A percentile compares a stretch with the other conserved stretches of the same genome.
Conservation (phyloP, 2,329 filamentous ascomycete species). For the Fonsecaea multimorphosa region DNA sequence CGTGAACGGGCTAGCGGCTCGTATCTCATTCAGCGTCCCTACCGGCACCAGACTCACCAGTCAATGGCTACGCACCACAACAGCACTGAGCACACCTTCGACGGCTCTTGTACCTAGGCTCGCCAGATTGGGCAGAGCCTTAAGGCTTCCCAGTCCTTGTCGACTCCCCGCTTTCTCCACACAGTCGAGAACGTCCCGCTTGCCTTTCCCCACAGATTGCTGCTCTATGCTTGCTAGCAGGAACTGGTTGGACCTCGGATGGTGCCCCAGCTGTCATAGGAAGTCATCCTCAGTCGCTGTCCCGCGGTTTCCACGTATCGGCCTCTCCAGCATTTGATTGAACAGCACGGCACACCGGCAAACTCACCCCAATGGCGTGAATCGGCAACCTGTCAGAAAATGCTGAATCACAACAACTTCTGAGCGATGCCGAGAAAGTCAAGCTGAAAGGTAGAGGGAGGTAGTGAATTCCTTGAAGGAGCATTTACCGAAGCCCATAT, state of each 20-base stretch:
- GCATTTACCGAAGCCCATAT: neutral
- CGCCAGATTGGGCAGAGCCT: neutral
- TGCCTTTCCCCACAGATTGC: neutral
- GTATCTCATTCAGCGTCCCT: neutral
- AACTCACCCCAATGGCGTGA: neutral
- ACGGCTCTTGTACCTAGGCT: neutral
- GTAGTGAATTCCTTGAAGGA: neutral
- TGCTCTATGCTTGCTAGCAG: neutral
- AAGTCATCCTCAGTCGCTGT: neutral
- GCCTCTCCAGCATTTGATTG: neutral
- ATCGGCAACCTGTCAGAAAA: neutral
- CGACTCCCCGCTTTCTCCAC: constrained; percentile 7
- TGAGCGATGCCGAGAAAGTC: neutral
- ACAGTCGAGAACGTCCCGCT: neutral
- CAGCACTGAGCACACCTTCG: neutral
- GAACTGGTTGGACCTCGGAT: neutral
- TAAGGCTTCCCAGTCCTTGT: neutral
- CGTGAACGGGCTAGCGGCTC: neutral
- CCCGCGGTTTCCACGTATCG: neutral
- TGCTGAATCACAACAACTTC: neutral
- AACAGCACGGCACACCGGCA: neutral
- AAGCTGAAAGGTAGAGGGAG: neutral
- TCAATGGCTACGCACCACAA: neutral
- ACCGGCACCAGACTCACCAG: neutral
- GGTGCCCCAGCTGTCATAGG: too few species aligned